Evolutionary conservation across 176 grass and related monocot species (phyloP).

Genomic region (Echinochloa phyllopogon): DNA sequence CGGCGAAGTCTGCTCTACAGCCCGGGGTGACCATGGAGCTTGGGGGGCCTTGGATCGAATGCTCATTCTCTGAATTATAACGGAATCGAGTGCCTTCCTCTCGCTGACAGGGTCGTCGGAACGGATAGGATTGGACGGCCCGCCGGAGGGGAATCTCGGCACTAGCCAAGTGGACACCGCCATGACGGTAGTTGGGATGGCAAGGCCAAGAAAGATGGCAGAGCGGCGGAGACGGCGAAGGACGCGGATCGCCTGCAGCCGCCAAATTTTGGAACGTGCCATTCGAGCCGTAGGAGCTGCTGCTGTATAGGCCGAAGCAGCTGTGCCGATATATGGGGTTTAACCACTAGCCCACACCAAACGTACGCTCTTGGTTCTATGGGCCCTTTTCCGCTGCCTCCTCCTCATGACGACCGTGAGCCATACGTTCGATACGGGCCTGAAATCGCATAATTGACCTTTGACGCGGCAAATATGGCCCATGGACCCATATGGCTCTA

Average conservation of each 20-base stretch:
- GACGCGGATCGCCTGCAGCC: no score
- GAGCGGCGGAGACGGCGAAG: background rate
- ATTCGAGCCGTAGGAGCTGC: no score
- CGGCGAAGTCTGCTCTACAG: slow-evolving; percentile 10
- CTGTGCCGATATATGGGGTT: background rate
- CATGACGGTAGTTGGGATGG: background rate
- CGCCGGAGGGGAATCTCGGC: slow-evolving; percentile 15
- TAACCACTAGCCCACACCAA: background rate
- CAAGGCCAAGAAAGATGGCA: background rate
- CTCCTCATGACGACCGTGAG: background rate
- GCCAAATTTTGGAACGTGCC: no score
- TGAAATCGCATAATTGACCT: background rate
- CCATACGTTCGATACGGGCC: background rate
- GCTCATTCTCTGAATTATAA: background rate
- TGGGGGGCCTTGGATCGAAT: slow-evolving; percentile 4
- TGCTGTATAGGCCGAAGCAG: no score
- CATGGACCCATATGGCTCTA: no score
- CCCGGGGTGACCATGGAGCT: no score
- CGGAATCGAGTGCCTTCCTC: background rate
- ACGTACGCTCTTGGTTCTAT: background rate
- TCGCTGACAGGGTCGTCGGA: background rate
- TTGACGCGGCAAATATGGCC: background rate
- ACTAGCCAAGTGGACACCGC: background rate
- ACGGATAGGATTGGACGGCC: background rate
- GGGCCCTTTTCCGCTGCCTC: background rate